phyloP scores from a whole-genome alignment of 2,329 filamentous ascomycete genomes.

The Leptographium flavum region DNA sequence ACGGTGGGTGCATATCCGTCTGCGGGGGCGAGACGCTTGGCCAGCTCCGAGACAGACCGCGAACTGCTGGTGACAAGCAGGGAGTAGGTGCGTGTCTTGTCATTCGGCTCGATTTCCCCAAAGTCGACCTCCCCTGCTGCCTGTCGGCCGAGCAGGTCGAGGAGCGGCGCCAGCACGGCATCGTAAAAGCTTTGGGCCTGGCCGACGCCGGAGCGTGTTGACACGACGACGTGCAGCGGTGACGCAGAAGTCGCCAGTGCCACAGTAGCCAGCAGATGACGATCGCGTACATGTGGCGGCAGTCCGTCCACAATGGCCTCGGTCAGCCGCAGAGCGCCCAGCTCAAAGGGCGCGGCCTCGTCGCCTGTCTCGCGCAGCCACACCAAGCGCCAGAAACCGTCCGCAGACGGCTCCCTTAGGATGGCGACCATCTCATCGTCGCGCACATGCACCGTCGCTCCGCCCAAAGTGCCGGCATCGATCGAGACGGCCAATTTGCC shows the following conservation, averaged over 20 bases:
- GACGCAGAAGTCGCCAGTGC: constrained; percentile 18
- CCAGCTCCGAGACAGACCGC: constrained; percentile 50
- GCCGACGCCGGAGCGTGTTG: constrained; percentile 49
- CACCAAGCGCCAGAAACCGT: background rate
- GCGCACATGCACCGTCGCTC: constrained; percentile 1
- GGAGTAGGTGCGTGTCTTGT: constrained; percentile 26
- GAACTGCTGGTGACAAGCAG: constrained; percentile 50
- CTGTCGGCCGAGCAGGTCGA: constrained; percentile 29
- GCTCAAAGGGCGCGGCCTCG: constrained; percentile 8
- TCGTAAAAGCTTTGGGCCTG: constrained; percentile 42
- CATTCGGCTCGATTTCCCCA: background rate
- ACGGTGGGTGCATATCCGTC: constrained; percentile 30
- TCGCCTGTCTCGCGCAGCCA: background rate
- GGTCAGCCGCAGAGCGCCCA: constrained; percentile 12
- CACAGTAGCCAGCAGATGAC: constrained; percentile 21
- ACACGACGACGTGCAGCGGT: constrained; percentile 50
- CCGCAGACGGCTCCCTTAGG: background rate
- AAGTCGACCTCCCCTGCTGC: constrained; percentile 4
- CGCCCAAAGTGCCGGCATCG: background rate
- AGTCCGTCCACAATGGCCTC: constrained; percentile 13
- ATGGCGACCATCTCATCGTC: constrained; percentile 16
- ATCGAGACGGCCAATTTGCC: constrained; percentile 7
- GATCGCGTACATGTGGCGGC: constrained; percentile 21
- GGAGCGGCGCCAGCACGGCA: constrained; percentile 38
- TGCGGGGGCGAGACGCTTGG: constrained; percentile 19